These are phyloP conservation scores for Penicillium sclerotiorum DNA, from an alignment of 2,329 filamentous ascomycete species.

Conservation along the genomic window DNA sequence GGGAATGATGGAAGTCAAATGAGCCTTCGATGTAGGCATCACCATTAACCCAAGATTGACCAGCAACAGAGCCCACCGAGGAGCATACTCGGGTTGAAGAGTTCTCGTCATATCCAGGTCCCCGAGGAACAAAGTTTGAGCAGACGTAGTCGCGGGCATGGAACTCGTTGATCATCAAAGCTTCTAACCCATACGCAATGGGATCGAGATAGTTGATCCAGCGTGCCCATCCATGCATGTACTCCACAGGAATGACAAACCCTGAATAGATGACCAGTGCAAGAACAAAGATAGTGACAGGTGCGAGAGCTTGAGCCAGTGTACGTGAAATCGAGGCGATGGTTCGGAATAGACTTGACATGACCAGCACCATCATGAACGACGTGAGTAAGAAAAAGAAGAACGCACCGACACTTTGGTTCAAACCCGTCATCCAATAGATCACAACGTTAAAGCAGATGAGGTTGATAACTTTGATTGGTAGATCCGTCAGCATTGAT, in stretches of 20 bases:
- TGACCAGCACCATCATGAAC: conserved; percentile 71
- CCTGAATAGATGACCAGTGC: conserved; percentile 53
- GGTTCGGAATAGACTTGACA: conserved; percentile 85
- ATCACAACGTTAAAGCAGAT: conserved; percentile 77
- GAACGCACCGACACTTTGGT: conserved; percentile 72
- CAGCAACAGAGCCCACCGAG: conserved; percentile 8
- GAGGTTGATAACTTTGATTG: conserved; percentile 75
- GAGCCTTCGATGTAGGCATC: conserved; percentile 4
- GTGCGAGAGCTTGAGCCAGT: conserved; percentile 59
- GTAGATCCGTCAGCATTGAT: conserved; percentile 83
- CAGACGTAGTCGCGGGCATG: conserved; percentile 69
- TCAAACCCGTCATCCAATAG: conserved; percentile 86
- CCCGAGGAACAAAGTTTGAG: conserved; percentile 70
- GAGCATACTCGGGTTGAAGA: conserved; percentile 52
- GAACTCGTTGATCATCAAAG: conserved; percentile 88
- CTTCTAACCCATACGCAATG: conserved; percentile 72
- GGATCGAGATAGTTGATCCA: conserved; percentile 82
- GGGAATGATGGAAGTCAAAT: neutral
- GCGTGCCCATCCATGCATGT: conserved; percentile 67
- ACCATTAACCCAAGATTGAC: neutral
- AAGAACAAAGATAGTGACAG: conserved; percentile 54
- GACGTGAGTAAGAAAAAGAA: conserved; percentile 83
- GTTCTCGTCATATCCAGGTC: conserved; percentile 69
- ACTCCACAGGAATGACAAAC: conserved; percentile 32
- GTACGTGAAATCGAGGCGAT: conserved; percentile 77